These are phyloP conservation scores for Fragosphaeria purpurea DNA, from an alignment of 2,329 filamentous ascomycete species.

Conservation along the genomic window DNA sequence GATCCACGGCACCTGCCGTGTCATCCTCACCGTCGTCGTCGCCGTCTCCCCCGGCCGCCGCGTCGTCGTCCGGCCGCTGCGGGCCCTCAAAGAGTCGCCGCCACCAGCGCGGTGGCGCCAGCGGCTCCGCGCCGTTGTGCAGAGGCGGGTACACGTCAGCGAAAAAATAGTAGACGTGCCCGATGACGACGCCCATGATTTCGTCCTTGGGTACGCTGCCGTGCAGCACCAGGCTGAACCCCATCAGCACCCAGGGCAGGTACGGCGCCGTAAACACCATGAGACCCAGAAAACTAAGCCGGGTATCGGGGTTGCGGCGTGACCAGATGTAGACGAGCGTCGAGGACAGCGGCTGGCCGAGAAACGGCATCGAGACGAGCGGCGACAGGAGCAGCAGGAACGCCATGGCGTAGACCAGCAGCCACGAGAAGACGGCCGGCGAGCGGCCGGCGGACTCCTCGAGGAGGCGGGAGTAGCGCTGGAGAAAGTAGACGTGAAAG, in stretches of 20 bases:
- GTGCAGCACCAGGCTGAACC: slow-evolving; percentile 84
- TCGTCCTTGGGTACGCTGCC: slow-evolving; percentile 88
- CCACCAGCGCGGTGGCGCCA: slow-evolving; percentile 90
- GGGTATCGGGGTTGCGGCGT: slow-evolving; percentile 81
- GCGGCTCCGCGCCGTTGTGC: slow-evolving; percentile 70
- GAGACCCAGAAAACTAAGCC: slow-evolving; percentile 79
- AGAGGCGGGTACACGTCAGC: slow-evolving; percentile 91
- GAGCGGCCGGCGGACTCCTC: slow-evolving; percentile 91
- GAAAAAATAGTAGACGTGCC: slow-evolving; percentile 98
- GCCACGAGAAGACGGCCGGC: slow-evolving; percentile 89
- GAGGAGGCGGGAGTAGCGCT: slow-evolving; percentile 87
- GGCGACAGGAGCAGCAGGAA: slow-evolving; percentile 75
- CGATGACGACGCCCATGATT: slow-evolving; percentile 87
- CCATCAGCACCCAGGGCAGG: slow-evolving; percentile 90
- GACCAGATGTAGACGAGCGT: slow-evolving; percentile 98
- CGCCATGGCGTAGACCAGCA: slow-evolving; percentile 74
- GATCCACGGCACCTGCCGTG: slow-evolving; percentile 45
- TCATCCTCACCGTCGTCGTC: slow-evolving; percentile 33
- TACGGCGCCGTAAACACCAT: slow-evolving; percentile 90
- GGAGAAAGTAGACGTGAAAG: slow-evolving; percentile 97
- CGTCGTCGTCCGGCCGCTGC: slow-evolving; percentile 18
- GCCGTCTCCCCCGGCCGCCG: slow-evolving; percentile 29
- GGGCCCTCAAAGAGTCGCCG: slow-evolving; percentile 67
- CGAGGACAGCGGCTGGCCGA: slow-evolving; percentile 86
- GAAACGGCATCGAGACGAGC: slow-evolving; percentile 81